phyloP scores from a whole-genome alignment of 495 filamentous ascomycete species.

The Aspergillus nanangensis region DNA sequence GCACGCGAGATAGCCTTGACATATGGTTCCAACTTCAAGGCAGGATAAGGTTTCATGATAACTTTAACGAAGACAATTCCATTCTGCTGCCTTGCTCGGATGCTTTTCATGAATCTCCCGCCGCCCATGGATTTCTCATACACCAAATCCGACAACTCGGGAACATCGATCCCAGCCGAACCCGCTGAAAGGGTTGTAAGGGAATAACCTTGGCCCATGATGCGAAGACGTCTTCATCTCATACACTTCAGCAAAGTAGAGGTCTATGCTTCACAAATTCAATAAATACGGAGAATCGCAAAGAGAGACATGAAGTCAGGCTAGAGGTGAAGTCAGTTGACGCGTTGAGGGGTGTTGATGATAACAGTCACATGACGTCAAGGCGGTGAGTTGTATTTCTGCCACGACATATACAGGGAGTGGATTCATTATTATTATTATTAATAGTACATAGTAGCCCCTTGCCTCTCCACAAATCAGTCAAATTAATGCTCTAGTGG shows the following conservation, averaged over 20 bases:
- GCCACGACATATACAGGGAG: no score
- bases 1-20: conserved; percentile 68
- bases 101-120: conserved; percentile 96
- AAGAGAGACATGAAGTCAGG: no score
- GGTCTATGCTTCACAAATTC: not conserved
- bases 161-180: conserved; percentile 86
- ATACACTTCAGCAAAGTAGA: conserved; percentile 6
- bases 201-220: conserved; percentile 97
- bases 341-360: conserved; percentile 3
- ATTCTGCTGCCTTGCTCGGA: conserved; percentile 82
- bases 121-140: conserved; percentile 93
- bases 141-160: conserved; percentile 80
- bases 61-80: conserved; percentile 91
- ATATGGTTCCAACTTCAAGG: conserved; percentile 73
- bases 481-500: no score
- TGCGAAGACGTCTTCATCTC: conserved; percentile 38
- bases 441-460: no score
- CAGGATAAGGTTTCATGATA: conserved; percentile 81
- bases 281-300: no score
- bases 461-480: no score
- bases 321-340: conserved; percentile 9
- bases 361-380: conserved; percentile 6
- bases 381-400: conserved; percentile 1
- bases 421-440: no score
- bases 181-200: conserved; percentile 84